Base-by-base conservation (phyloP, 768 basidiomycete species). In the Mycena vulgaris region DNA sequence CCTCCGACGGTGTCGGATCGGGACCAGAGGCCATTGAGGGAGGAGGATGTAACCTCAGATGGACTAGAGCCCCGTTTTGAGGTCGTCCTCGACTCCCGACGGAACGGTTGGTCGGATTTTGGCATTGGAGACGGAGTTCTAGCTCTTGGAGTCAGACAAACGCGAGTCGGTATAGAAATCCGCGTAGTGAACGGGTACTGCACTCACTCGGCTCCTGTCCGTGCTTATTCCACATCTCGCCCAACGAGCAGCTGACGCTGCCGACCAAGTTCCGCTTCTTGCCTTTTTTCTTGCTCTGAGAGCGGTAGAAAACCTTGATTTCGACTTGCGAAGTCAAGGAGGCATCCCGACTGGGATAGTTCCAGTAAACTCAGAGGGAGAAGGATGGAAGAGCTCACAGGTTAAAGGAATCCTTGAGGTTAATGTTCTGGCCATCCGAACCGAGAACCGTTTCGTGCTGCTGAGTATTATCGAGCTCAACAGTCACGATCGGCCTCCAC, bases 351-450 rank as follows among this genome's bases (percentile, higher is more conserved):
- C 91, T 92, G 58, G 11, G 40, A 10, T 51, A 19, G 48, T 13
- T 42, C 37, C 7, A 52, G 23, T 11, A 40, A 25, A 72, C 27
- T 60, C 28, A 42, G 52, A 33, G 0, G 21, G 30, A 23, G 59
- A 16, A 23, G 27, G 30, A 16, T 4, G 27, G 17, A 27, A 3
- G 31, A 51, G 83, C 90, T 62, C 75, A 93, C 92, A 92, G 81
- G 30, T 76, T 72, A 65, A 90, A 86, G 0, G 77, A 78, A 1
- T 86, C 82, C 69, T 89, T 91, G 55, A 89, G 79, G 74, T 93
- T 93, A 0, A 90, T 87, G 65, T 90, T 92, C 75, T 93, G 91
- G 0, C 93, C 93, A 63, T 94, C 92, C 23, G 82, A 82, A 0
- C 92, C 93, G 3, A 94, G 86, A 25, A 82, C 78, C 11, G 88